These are phyloP conservation scores for Glycyrrhiza uralensis DNA, from an alignment of 306 rosid species.

Conservation along the genomic window DNA sequence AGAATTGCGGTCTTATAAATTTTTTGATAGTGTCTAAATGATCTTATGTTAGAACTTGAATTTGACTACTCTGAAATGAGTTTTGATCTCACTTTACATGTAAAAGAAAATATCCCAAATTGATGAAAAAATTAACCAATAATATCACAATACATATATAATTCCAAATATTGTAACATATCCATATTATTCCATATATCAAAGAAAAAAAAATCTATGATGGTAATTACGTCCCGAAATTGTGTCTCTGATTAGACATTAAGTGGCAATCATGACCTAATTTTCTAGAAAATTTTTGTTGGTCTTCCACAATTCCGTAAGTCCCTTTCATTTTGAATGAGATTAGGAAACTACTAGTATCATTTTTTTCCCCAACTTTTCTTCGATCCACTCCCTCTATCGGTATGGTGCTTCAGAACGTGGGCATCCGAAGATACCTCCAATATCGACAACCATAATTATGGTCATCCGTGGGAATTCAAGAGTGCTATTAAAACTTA, in stretches of 20 bases:
- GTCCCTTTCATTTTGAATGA: conserved; percentile 23
- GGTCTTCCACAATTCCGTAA: background rate
- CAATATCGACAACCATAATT: conserved; percentile 21
- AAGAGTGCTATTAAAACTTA: background rate
- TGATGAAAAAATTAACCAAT: too few relatives aligned
- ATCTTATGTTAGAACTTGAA: too few relatives aligned
- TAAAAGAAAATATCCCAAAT: too few relatives aligned
- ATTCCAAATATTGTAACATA: too few relatives aligned
- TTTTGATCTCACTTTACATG: too few relatives aligned
- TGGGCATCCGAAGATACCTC: conserved; percentile 23
- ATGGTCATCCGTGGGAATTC: conserved; percentile 19
- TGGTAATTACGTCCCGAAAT: background rate
- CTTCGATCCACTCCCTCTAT: conserved; percentile 17
- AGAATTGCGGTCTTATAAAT: too few relatives aligned
- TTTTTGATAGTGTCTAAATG: too few relatives aligned
- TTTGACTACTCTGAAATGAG: too few relatives aligned
- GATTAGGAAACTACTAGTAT: conserved; percentile 32
- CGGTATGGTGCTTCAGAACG: conserved; percentile 19
- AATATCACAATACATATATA: too few relatives aligned
- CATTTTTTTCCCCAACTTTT: conserved; percentile 1
- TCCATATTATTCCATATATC: too few relatives aligned
- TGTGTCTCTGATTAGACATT: conserved; percentile 1
- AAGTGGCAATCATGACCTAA: conserved; percentile 9
- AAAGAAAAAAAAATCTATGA: background rate
- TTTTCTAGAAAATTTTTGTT: background rate